Evolutionary conservation across 2,329 filamentous ascomycete genomes (phyloP), one percentile per base, ranked within the genome.

Genomic region (Coccinonectria pachysandricola): DNA sequence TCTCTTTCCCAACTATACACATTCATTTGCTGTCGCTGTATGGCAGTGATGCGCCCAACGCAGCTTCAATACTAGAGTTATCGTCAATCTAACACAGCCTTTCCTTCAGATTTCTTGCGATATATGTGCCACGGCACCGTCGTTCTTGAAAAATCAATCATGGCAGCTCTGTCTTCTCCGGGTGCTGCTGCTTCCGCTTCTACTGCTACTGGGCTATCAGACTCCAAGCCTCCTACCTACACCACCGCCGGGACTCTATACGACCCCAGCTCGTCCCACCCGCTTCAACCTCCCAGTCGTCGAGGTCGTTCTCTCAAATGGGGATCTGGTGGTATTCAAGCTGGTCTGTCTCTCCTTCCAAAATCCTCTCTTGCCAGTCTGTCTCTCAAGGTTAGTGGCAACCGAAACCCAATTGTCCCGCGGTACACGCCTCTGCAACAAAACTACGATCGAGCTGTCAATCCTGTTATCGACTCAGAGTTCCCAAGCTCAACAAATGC

Each of bases 241-340:
- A 71, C 66, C 10, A 71, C 68, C 6, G 68, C 68, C 12, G 68
- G 68, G n/a, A 70, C 68, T 4, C 54, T 68, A 23, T 71, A 67
- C 49, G 65, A 67, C 17, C 64, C 66, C 3, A 56, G 55, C 31
- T 49, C 55, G 9, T 45, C 55, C 9, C 54, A 59, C 21, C 62
- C 63, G 9, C 51, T 71, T 14, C 65, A 69, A 34, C 58, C 68
- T 22, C 68, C 68, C 16, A 48, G 60, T 30, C 63, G 68, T 28
- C 62, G 65, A 35, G 62, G 63, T 10, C 62, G 68, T 27, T 53
- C 57, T 17, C 40, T 57, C 37, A 65, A 63, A 45, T 61, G 54
- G 52, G 37, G 46, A 10, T 42, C 45, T 8, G 43, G 49, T 9
- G 38, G 40, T 15, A 25, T 32, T 21, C 45, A 49, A 12, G 39